Base-by-base conservation (phyloP, 2,329 filamentous ascomycete genomes). In the Paecilomyces dactylethromorphus region DNA sequence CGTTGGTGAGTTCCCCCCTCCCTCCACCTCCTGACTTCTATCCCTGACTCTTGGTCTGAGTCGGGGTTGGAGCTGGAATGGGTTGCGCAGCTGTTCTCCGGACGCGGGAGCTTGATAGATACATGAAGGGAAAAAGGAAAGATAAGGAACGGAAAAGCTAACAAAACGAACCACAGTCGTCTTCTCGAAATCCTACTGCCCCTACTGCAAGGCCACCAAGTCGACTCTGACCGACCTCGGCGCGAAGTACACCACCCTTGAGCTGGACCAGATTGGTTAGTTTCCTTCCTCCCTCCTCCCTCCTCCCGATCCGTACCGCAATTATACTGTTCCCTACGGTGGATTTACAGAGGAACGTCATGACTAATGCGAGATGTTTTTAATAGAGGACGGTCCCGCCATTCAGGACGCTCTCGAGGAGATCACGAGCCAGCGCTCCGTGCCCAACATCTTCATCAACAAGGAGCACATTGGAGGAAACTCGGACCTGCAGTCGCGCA, bases 181-280 rank as follows among this genome's bases (percentile, higher is more conserved):
- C 74, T 99, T 99, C 84, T 92, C 89, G 78, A 99, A 99, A 82
- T 91, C 88, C 15, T 96, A 91, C 81, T 99, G 94, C 84, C 92
- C 92, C 12, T 95, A 96, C 84, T 97, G 93, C 84, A 82, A 79
- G 59, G 82, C 87, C 60, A 86, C 88, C 67, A 97, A 97, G 86
- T 71, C 81, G 59, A 82, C 91, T 55, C 81, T 99, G 67, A 84
- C 82, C 70, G 80, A 85, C 59, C 67, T 86, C 59, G 86, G 87
- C 64, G 90, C 90, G 62, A 89, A 92, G 68, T 92, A 84, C 76
- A 86, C 84, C 70, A 73, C 84, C 58, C 80, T 94, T 59, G 94
- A 99, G 82, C 82, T 99, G 62, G 92, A 99, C 79, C 79, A 92
- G 79, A 83, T 90, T 66, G 81, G 90, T 94, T 81, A 58, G 88